These are phyloP conservation scores for Diplodia scrobiculata DNA, from an alignment of 2,329 filamentous ascomycete species.

Conservation along the genomic window DNA sequence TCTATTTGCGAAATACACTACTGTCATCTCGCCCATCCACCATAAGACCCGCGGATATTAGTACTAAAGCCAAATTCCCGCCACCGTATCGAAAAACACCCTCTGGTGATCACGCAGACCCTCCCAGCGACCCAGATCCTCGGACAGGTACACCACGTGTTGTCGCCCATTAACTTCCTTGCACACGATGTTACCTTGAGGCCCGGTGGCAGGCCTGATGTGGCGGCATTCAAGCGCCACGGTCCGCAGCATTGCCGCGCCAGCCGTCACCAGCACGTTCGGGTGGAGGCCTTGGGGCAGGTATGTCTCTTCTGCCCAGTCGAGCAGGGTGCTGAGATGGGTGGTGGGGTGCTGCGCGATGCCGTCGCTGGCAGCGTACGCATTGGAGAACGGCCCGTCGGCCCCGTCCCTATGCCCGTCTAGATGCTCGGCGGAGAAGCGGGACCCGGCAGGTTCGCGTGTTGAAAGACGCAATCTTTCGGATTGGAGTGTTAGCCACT, in stretches of 20 bases:
- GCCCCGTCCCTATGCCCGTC: too few relatives aligned
- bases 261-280: constrained; percentile 39
- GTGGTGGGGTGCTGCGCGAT: neutral
- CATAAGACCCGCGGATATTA: too few relatives aligned
- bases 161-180: neutral
- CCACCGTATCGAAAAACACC: neutral
- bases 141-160: neutral
- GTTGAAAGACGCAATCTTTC: neutral
- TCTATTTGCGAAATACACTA: too few relatives aligned
- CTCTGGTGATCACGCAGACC: neutral
- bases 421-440: too few relatives aligned
- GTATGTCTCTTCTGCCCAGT: constrained; percentile 40
- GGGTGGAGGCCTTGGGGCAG: constrained; percentile 39
- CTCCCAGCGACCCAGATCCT: neutral
- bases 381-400: too few relatives aligned
- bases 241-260: constrained; percentile 40
- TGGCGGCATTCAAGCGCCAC: constrained; percentile 36
- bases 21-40: too few relatives aligned
- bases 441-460: too few relatives aligned
- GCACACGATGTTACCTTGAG: neutral
- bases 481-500: neutral
- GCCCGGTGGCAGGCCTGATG: neutral
- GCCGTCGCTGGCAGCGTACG: neutral
- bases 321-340: constrained; percentile 33
- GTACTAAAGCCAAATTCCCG: neutral